These are phyloP conservation scores for Kappamyces sp. DNA, from an alignment of 192 early-diverging fungal genomes.

Conservation along the genomic window DNA sequence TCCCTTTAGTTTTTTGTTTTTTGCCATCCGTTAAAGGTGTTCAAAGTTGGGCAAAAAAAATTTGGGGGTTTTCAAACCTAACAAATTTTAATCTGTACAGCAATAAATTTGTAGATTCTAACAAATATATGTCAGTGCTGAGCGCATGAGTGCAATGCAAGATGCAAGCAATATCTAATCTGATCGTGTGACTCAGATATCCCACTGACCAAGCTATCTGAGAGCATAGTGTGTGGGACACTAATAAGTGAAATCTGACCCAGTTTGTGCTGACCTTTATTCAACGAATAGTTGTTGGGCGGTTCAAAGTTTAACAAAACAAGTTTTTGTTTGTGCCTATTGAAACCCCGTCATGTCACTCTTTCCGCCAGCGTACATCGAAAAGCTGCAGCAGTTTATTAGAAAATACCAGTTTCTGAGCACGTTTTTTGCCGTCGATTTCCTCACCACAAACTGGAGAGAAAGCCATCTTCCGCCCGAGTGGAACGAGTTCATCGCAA, in stretches of 20 bases:
- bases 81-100: too few relatives aligned
- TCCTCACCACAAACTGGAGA: not conserved
- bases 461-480: not conserved
- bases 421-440: conserved; percentile 15
- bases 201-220: conserved; percentile 1
- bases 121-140: too few relatives aligned
- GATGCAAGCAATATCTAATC: conserved; percentile 7
- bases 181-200: not conserved
- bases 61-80: too few relatives aligned
- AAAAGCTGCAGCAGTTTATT: conserved; percentile 7
- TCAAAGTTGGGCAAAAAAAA: too few relatives aligned
- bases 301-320: not conserved
- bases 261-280: too few relatives aligned
- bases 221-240: too few relatives aligned
- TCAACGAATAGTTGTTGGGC: too few relatives aligned
- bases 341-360: too few relatives aligned
- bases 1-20: conserved; percentile 17
- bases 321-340: too few relatives aligned
- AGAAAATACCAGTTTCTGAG: conserved; percentile 2
- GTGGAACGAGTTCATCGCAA: conserved; percentile 11
- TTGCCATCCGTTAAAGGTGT: not conserved
- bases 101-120: too few relatives aligned
- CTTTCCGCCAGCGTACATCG: not conserved
- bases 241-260: too few relatives aligned
- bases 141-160: not conserved